Evolutionary conservation across 192 early-diverging fungal species (phyloP), one percentile per base, ranked within the genome.

Genomic region (Gryganskiella cystojenkinii): DNA sequence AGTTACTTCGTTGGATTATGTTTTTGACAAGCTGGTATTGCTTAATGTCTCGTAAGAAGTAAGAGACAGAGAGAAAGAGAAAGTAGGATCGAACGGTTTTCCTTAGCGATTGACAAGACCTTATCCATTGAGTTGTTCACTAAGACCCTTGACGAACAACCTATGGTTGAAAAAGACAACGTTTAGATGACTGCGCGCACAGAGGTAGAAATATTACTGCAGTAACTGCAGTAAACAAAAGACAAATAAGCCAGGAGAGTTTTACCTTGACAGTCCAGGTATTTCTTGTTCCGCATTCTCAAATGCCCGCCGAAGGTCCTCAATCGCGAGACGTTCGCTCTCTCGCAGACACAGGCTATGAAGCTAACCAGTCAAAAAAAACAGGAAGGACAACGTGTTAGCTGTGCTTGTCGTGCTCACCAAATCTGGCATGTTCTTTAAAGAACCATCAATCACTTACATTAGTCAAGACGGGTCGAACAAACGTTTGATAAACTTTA

Each of bases 201-300:
- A n/a, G n/a, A n/a, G n/a, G n/a, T n/a, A n/a, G n/a, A n/a, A n/a
- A n/a, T n/a, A n/a, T n/a, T n/a, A n/a, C n/a, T n/a, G n/a, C n/a
- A n/a, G n/a, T n/a, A n/a, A n/a, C n/a, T n/a, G n/a, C n/a, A n/a
- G n/a, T n/a, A n/a, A n/a, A n/a, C n/a, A n/a, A n/a, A n/a, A n/a
- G n/a, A n/a, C n/a, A n/a, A n/a, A n/a, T n/a, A n/a, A n/a, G n/a
- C n/a, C n/a, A n/a, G n/a, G n/a, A n/a, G n/a, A n/a, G n/a, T n/a
- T n/a, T n/a, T n/a, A n/a, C n/a, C 74, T 57, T 2, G 74, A 61
- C 43, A 78, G 56, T 4, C 74, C 74, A 0, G 74, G 74, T 17
- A 78, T 78, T 43, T 78, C 74, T 19, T 22, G 61, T 28, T 78
- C 74, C 45, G 74, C 74, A 64, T 69, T 68, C 50, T 78, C 74